These are phyloP conservation scores for Symmetrospora coprosmae DNA, from an alignment of 768 basidiomycete genomes.

Conservation along the genomic window DNA sequence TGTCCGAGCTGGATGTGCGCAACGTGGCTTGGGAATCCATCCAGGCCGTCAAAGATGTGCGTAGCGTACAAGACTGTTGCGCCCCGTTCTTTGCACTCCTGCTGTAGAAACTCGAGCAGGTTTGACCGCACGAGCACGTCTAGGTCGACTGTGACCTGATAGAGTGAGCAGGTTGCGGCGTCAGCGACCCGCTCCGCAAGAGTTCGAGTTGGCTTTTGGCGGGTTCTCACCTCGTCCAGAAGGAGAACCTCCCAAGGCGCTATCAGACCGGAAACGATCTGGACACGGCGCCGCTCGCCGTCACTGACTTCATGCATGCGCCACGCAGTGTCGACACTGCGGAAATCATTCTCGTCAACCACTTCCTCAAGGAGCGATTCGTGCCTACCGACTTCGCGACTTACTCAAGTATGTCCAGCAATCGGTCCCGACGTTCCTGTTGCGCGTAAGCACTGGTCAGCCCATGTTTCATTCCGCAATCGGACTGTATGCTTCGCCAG, in stretches of 20 bases:
- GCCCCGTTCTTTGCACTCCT: conserved; percentile 60
- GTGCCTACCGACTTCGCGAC: not conserved
- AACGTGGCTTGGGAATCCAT: conserved; percentile 81
- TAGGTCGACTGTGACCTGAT: conserved; percentile 83
- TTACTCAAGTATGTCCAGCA: conserved; percentile 73
- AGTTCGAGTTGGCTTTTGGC: too few relatives aligned
- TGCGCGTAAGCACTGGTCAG: not conserved
- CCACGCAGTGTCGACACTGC: conserved; percentile 70
- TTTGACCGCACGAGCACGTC: conserved; percentile 89
- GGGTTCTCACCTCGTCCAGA: conserved; percentile 65
- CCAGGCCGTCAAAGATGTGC: conserved; percentile 89
- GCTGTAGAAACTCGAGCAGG: conserved; percentile 70
- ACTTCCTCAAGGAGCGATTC: not conserved
- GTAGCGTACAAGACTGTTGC: conserved; percentile 85
- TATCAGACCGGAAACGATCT: conserved; percentile 94
- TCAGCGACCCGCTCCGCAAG: too few relatives aligned
- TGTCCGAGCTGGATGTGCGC: conserved; percentile 77
- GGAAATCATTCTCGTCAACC: not conserved
- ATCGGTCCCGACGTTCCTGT: conserved; percentile 55
- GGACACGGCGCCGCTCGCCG: conserved; percentile 82
- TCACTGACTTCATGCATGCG: conserved; percentile 92
- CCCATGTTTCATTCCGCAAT: too few relatives aligned
- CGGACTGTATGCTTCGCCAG: too few relatives aligned
- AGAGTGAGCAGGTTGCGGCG: not conserved
- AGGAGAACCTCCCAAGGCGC: conserved; percentile 79